A percentile compares a stretch with the other conserved stretches of the same genome.
phyloP scores from a whole-genome alignment of 108 stramenopile genomes.

The Stephanodiscus minutulus region DNA sequence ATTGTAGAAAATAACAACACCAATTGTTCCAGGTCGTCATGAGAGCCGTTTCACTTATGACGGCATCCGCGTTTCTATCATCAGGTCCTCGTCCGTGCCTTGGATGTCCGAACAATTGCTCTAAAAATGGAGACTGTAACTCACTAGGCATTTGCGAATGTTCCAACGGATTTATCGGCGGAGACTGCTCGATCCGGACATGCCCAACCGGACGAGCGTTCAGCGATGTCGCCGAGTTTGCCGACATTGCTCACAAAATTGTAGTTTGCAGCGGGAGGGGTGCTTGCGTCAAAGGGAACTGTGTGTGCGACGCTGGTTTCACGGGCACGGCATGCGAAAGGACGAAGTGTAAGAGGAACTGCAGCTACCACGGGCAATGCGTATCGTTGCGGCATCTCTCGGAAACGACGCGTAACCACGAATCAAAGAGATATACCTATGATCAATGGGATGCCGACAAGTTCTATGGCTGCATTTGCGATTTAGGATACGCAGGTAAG shows the following conservation, averaged over 20 bases:
- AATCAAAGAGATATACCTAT: constrained; percentile 38
- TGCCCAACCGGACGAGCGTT: constrained; percentile 52
- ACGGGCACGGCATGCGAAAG: constrained; percentile 67
- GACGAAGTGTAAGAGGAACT: constrained; percentile 40
- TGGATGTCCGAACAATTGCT: constrained; percentile 43
- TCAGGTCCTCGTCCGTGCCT: neutral
- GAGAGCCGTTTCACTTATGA: neutral
- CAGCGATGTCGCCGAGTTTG: constrained; percentile 33
- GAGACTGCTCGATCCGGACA: constrained; percentile 43
- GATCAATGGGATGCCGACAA: constrained; percentile 72
- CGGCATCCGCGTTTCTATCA: neutral
- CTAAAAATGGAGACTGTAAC: constrained; percentile 28
- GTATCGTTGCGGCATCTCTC: constrained; percentile 33
- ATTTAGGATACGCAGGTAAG: constrained; percentile 59
- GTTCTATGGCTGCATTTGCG: constrained; percentile 82
- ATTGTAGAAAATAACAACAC: no score
- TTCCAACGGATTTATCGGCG: constrained; percentile 42
- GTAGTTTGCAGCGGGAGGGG: constrained; percentile 65
- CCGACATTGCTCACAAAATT: constrained; percentile 53
- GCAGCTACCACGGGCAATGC: constrained; percentile 34
- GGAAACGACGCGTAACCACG: constrained; percentile 33
- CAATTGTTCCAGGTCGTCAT: no score
- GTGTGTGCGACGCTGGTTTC: constrained; percentile 56
- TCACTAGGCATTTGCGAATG: constrained; percentile 43
- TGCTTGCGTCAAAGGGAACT: constrained; percentile 53